These are phyloP conservation scores for Plasmodium fragile DNA, from an alignment of 169 alveolate genomes.

Conservation along the genomic window DNA sequence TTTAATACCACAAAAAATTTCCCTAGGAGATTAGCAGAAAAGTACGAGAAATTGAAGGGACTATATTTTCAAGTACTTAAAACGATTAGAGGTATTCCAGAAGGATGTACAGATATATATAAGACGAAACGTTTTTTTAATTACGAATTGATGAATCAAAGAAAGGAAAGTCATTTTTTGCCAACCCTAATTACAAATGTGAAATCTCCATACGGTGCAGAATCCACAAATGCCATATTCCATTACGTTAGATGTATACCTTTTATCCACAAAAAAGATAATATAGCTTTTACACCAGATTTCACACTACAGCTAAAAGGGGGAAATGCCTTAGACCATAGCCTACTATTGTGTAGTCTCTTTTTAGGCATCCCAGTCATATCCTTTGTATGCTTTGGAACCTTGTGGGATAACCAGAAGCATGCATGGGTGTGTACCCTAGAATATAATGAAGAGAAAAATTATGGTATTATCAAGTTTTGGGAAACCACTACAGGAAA, in stretches of 20 bases:
- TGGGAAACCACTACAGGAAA: conserved; percentile 88
- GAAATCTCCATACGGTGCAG: conserved; percentile 76
- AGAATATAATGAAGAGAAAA: conserved; percentile 65
- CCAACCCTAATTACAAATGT: conserved; percentile 76
- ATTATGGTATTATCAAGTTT: conserved; percentile 78
- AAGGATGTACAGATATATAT: conserved; percentile 17
- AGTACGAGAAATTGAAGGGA: conserved; percentile 38
- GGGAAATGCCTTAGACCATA: conserved; percentile 88
- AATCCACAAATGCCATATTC: conserved; percentile 77
- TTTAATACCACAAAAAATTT: conserved; percentile 44
- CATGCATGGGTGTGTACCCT: conserved; percentile 88
- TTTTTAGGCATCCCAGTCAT: conserved; percentile 84
- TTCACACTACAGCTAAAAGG: conserved; percentile 85
- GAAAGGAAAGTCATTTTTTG: conserved; percentile 76
- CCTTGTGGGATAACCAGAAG: conserved; percentile 78
- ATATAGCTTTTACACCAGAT: conserved; percentile 82
- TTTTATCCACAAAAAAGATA: conserved; percentile 77
- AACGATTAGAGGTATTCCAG: conserved; percentile 57
- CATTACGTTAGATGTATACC: conserved; percentile 81
- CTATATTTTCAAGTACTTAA: conserved; percentile 49
- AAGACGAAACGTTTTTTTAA: conserved; percentile 70
- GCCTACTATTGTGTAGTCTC: conserved; percentile 81
- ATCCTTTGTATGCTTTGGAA: conserved; percentile 87
- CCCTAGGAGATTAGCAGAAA: conserved; percentile 59
- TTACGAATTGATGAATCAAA: conserved; percentile 77